These are phyloP conservation scores for Periconia macrospinosa DNA, from an alignment of 2,329 filamentous ascomycete genomes.

Conservation along the genomic window DNA sequence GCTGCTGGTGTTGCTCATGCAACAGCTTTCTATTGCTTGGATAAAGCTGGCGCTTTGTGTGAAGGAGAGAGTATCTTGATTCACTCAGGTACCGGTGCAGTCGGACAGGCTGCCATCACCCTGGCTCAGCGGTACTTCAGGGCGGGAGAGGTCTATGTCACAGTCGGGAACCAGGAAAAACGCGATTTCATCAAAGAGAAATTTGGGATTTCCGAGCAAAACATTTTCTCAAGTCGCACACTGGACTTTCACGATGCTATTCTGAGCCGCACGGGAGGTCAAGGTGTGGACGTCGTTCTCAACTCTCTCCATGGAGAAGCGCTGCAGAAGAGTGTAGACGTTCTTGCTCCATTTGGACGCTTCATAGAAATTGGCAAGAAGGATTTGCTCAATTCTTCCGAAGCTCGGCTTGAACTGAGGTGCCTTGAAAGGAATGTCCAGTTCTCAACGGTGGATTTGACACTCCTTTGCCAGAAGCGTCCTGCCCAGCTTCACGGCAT, in stretches of 20 bases:
- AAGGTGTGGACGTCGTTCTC: constrained; percentile 41
- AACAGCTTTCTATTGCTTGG: constrained; percentile 24
- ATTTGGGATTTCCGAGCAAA: constrained; percentile 28
- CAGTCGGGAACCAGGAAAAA: constrained; percentile 11
- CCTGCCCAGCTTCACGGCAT: background rate
- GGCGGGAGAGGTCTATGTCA: constrained; percentile 21
- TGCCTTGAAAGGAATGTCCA: constrained; percentile 7
- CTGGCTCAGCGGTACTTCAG: constrained; percentile 10
- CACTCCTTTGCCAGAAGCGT: constrained; percentile 16
- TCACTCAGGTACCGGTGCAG: constrained; percentile 23
- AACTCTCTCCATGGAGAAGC: constrained; percentile 32
- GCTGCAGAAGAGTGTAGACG: constrained; percentile 25
- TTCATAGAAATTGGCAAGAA: constrained; percentile 29
- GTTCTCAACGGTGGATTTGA: constrained; percentile 2
- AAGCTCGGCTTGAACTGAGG: constrained; percentile 4
- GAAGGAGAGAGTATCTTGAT: constrained; percentile 34
- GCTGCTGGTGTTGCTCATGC: constrained; percentile 9
- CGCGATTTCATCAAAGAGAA: constrained; percentile 2
- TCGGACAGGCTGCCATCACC: constrained; percentile 26
- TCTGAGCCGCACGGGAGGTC: constrained; percentile 19
- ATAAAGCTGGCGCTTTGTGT: constrained; percentile 21
- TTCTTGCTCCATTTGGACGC: constrained; percentile 32
- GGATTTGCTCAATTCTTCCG: constrained; percentile 8
- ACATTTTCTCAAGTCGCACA: constrained; percentile 37
- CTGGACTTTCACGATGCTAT: constrained; percentile 29